Conservation (phyloP, 1,284 basidiomycete species). For the Rhodotorula sp. region DNA sequence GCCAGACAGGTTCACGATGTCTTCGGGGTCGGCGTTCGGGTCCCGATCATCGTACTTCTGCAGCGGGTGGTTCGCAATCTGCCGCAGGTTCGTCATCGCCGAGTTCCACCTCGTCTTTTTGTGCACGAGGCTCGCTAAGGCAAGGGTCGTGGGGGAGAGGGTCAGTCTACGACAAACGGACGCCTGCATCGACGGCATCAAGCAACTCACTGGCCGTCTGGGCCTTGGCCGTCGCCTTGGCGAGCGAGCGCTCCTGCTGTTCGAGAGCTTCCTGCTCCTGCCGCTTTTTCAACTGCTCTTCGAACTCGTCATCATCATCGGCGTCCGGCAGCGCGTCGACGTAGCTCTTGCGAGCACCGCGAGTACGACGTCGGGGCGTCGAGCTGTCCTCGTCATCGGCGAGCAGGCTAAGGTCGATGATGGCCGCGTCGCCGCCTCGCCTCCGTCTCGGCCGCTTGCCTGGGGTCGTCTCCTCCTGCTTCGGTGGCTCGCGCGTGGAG, state of each 20-base stretch:
- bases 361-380: neutral
- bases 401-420: neutral
- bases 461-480: neutral
- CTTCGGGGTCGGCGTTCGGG: conserved; percentile 58
- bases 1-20: conserved; percentile 79
- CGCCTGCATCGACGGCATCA: neutral
- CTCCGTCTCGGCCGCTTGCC: conserved; percentile 61
- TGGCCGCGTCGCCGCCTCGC: conserved; percentile 38
- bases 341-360: conserved; percentile 2
- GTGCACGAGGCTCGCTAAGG: neutral
- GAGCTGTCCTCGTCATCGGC: neutral
- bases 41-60: conserved; percentile 70
- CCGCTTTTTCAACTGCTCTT: conserved; percentile 8
- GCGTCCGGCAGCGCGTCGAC: conserved; percentile 8
- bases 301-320: conserved; percentile 31
- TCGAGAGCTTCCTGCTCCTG: neutral
- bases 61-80: conserved; percentile 71
- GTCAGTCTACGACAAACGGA: neutral
- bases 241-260: neutral
- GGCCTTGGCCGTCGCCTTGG: neutral
- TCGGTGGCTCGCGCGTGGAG: neutral
- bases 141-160: neutral
- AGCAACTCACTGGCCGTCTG: neutral
- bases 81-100: conserved; percentile 86
- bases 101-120: conserved; percentile 22